phyloP scores from a whole-genome alignment of 495 filamentous ascomycete species.

The Massariosphaeria phaeospora region DNA sequence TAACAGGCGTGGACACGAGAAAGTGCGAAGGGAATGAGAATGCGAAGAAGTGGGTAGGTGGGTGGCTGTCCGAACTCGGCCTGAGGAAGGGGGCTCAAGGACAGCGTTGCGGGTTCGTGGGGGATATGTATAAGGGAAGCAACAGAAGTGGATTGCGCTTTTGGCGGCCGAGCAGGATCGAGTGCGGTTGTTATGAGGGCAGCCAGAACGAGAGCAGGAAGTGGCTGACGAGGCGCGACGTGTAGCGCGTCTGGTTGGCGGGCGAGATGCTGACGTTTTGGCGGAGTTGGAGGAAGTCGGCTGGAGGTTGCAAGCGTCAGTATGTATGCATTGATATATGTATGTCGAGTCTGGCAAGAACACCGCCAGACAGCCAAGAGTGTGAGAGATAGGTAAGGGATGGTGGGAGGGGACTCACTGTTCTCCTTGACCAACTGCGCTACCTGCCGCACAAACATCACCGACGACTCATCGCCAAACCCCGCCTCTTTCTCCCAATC shows the following conservation, averaged over 20 bases:
- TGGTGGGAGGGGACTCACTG: slow-evolving; percentile 29
- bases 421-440: slow-evolving; percentile 35
- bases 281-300: slow-evolving; percentile 32
- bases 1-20: too few relatives aligned
- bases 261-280: slow-evolving; percentile 29
- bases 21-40: slow-evolving; percentile 1
- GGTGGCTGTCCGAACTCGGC: too few relatives aligned
- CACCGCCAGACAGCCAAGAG: too few relatives aligned
- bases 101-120: too few relatives aligned
- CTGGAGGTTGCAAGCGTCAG: slow-evolving; percentile 20
- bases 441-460: slow-evolving; percentile 34
- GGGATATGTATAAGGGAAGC: background rate
- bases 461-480: slow-evolving; percentile 15
- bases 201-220: slow-evolving; percentile 39
- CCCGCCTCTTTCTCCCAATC: slow-evolving; percentile 27
- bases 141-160: background rate
- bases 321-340: too few relatives aligned
- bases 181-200: slow-evolving; percentile 15
- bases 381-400: background rate
- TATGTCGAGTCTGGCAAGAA: too few relatives aligned
- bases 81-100: too few relatives aligned
- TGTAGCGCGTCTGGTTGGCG: slow-evolving; percentile 36
- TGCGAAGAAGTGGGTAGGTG: background rate
- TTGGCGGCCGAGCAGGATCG: background rate
- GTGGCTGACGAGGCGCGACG: slow-evolving; percentile 37